Conservation (phyloP, 768 basidiomycete genomes). For the Lactarius deliciosus region DNA sequence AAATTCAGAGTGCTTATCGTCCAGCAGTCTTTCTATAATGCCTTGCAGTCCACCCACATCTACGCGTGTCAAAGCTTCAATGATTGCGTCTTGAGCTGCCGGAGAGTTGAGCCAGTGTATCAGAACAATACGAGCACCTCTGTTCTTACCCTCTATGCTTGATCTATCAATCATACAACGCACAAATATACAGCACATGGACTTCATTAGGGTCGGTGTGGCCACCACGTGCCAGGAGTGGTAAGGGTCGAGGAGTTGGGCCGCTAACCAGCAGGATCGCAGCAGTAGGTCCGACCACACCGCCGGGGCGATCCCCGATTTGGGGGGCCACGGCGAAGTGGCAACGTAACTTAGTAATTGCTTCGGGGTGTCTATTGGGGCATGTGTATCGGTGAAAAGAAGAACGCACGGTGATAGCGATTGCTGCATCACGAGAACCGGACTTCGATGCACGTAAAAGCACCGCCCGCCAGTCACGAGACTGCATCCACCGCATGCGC, state of each 20-base stretch:
- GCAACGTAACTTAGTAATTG: constrained; percentile 13
- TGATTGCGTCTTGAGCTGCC: constrained; percentile 16
- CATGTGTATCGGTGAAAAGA: neutral
- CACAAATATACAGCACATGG: constrained; percentile 19
- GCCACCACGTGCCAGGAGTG: constrained; percentile 17
- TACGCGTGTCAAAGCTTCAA: constrained; percentile 13
- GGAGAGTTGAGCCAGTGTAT: neutral
- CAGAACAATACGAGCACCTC: too few species aligned
- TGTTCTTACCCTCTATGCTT: constrained; percentile 10
- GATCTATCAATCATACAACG: neutral
- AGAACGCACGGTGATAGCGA: constrained; percentile 26
- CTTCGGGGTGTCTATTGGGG: constrained; percentile 7
- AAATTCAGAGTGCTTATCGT: constrained; percentile 17
- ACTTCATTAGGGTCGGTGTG: constrained; percentile 10
- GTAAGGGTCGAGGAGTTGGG: constrained; percentile 24
- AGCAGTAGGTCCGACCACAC: constrained; percentile 12
- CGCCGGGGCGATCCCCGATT: neutral
- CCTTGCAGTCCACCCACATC: constrained; percentile 9
- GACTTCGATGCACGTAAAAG: constrained; percentile 24
- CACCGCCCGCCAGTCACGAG: constrained; percentile 27
- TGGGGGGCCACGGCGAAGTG: neutral
- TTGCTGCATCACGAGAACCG: constrained; percentile 14
- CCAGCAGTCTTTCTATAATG: constrained; percentile 11
- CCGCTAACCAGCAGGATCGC: constrained; percentile 26
- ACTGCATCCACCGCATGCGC: constrained; percentile 11